Percentiles rank a stretch among this genome's conserved stretches.
phyloP scores from a whole-genome alignment of 306 rosid genomes.

The Quercus mongolica region DNA sequence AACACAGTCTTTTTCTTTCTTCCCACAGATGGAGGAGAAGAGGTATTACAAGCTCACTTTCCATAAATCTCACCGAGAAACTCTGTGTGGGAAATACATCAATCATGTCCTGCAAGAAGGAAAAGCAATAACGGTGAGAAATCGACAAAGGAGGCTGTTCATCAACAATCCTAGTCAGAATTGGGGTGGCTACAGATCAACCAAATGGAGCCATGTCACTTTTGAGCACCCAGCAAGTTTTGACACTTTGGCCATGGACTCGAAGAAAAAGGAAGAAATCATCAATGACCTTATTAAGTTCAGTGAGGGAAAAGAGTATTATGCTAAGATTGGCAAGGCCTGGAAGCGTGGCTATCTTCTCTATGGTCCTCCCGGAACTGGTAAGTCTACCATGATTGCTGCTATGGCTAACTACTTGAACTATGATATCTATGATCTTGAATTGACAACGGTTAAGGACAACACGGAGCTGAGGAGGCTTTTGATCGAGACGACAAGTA shows the following conservation, averaged over 20 bases:
- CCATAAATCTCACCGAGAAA: conserved; percentile 26
- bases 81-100: background rate
- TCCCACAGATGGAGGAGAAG: background rate
- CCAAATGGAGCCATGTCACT: no score
- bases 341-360: conserved; percentile 49
- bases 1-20: no score
- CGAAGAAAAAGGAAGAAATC: no score
- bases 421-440: conserved; percentile 44
- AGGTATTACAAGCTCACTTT: conserved; percentile 32
- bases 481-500: conserved; percentile 33
- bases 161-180: background rate
- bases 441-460: conserved; percentile 31
- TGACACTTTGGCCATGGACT: no score
- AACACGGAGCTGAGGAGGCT: conserved; percentile 38
- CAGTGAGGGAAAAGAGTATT: conserved; percentile 25
- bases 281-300: no score
- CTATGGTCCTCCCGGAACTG: no score
- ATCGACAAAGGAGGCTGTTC: no score
- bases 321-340: conserved; percentile 35
- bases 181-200: background rate
- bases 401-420: no score
- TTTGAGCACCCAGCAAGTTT: no score
- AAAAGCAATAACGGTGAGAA: no score
- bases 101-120: background rate
- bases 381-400: no score